Conservation (phyloP, 1,284 basidiomycete genomes). For the Flammula alnicola region DNA sequence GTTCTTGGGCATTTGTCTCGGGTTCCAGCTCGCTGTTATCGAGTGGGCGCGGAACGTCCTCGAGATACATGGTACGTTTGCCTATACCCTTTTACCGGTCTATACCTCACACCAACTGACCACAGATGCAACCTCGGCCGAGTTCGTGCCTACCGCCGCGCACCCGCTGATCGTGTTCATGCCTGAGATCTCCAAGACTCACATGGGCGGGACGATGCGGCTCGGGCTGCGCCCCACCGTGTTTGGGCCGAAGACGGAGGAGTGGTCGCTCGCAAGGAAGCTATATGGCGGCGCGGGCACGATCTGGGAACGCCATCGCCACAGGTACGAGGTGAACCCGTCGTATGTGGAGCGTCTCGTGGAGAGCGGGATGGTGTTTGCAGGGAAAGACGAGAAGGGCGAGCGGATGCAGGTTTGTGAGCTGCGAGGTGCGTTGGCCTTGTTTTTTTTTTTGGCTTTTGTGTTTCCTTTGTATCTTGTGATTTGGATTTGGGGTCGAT, state of each 20-base stretch:
- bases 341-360: constrained; percentile 79
- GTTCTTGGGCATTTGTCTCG: constrained; percentile 96
- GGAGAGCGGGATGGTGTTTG: constrained; percentile 79
- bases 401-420: constrained; percentile 99
- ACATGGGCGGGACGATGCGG: constrained; percentile 99
- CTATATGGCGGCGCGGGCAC: constrained; percentile 86
- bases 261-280: constrained; percentile 73
- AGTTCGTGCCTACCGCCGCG: constrained; percentile 67
- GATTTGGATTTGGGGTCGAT: too few relatives aligned
- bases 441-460: not conserved
- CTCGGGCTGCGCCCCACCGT: constrained; percentile 94
- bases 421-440: constrained; percentile 66
- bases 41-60: constrained; percentile 94
- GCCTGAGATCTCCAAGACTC: constrained; percentile 98
- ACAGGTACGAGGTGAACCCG: constrained; percentile 98
- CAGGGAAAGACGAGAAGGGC: constrained; percentile 93
- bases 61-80: constrained; percentile 63
- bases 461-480: not conserved
- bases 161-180: constrained; percentile 94
- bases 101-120: constrained; percentile 6
- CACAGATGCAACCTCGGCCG: constrained; percentile 85
- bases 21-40: constrained; percentile 96
- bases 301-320: constrained; percentile 97
- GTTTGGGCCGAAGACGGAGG: constrained; percentile 69
- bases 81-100: not conserved